Evolutionary conservation across 2,329 filamentous ascomycete species (phyloP).

Genomic region (Monascus ruber): DNA sequence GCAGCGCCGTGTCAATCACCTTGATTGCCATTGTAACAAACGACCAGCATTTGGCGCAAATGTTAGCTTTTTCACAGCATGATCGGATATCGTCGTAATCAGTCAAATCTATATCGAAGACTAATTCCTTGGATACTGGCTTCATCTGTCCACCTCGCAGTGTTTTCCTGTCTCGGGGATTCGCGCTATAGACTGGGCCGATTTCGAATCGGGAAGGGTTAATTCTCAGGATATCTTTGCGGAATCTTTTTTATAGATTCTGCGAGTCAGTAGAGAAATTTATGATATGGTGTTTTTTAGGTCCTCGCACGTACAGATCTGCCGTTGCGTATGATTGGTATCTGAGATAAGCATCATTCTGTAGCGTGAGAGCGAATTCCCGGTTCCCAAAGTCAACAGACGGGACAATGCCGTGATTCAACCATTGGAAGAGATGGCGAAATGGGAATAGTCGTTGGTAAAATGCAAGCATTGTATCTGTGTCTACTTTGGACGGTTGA

Average conservation of each 20-base stretch:
- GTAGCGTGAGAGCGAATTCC: constrained; percentile 93
- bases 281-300: neutral
- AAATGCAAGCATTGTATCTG: constrained; percentile 81
- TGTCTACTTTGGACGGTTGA: constrained; percentile 49
- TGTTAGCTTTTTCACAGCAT: constrained; percentile 86
- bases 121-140: constrained; percentile 82
- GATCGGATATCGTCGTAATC: constrained; percentile 96
- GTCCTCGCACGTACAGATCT: constrained; percentile 38
- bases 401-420: constrained; percentile 83
- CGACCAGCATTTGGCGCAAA: constrained; percentile 88
- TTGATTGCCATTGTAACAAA: constrained; percentile 98
- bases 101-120: constrained; percentile 98
- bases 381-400: constrained; percentile 82
- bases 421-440: constrained; percentile 90
- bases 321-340: constrained; percentile 70
- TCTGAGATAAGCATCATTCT: constrained; percentile 81
- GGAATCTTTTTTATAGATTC: constrained; percentile 44
- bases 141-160: constrained; percentile 69
- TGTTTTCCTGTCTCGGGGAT: constrained; percentile 85
- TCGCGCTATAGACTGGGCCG: constrained; percentile 89
- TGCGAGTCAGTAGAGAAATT: neutral
- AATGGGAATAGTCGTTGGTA: constrained; percentile 95
- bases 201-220: constrained; percentile 96
- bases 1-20: constrained; percentile 72
- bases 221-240: constrained; percentile 79